A percentile compares a stretch with the other conserved stretches of the same genome.
These are phyloP conservation scores for Chrysanthemum makinoi DNA, from an alignment of 129 eudicot genomes.

Conservation along the genomic window DNA sequence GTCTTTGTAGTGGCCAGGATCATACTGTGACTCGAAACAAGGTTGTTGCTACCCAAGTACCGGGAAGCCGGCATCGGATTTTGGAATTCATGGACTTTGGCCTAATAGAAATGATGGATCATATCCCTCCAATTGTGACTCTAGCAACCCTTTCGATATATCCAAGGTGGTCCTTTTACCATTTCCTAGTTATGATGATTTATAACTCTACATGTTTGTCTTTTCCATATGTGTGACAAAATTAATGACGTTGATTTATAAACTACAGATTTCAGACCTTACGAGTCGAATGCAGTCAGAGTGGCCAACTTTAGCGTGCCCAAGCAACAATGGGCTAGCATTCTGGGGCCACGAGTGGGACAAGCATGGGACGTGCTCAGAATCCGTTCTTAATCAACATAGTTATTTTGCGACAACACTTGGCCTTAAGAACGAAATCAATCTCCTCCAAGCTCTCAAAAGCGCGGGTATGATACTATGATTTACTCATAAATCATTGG, in stretches of 20 bases:
- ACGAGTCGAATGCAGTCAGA: constrained; percentile 38
- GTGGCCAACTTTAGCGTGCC: constrained; percentile 78
- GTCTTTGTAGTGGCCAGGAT: constrained; percentile 60
- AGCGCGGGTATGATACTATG: constrained; percentile 37
- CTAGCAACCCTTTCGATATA: constrained; percentile 44
- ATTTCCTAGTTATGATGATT: too few relatives aligned
- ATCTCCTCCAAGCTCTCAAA: constrained; percentile 53
- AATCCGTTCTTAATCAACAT: constrained; percentile 52
- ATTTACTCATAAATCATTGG: not conserved
- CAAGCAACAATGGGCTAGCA: constrained; percentile 42
- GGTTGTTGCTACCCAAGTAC: constrained; percentile 69
- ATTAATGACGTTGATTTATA: not conserved
- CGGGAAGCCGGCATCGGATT: constrained; percentile 64
- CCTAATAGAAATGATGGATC: constrained; percentile 62
- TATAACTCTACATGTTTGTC: not conserved
- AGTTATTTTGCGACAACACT: constrained; percentile 56
- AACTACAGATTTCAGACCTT: constrained; percentile 51
- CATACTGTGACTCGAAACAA: constrained; percentile 59
- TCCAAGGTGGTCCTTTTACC: constrained; percentile 40
- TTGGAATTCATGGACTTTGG: constrained; percentile 82
- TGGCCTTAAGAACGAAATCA: constrained; percentile 38
- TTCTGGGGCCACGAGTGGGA: constrained; percentile 88
- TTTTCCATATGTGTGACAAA: not conserved
- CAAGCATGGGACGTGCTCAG: constrained; percentile 79
- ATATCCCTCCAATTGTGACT: constrained; percentile 63